Evolutionary conservation across 2,329 filamentous ascomycete genomes (phyloP).

Genomic region (Alternaria viburni): DNA sequence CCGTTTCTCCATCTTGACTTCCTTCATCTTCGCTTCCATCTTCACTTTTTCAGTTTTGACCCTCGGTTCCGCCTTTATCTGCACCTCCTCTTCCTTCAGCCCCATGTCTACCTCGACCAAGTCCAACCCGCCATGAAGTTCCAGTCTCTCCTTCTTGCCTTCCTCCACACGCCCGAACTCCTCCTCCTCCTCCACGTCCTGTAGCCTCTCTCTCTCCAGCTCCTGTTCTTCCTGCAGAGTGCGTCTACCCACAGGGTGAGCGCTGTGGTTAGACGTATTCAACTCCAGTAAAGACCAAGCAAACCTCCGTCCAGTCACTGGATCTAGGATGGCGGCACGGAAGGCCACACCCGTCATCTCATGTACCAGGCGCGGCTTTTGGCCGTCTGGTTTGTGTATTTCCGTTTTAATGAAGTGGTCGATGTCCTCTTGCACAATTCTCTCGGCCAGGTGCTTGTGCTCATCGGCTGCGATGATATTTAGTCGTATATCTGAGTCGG

Average conservation of each 20-base stretch:
- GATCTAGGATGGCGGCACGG: neutral
- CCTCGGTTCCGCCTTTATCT: neutral
- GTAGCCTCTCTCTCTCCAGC: neutral
- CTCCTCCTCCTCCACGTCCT: too few relatives aligned
- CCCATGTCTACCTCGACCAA: neutral
- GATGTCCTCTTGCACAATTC: neutral
- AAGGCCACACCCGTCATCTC: neutral
- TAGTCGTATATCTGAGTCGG: neutral
- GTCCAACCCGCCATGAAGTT: neutral
- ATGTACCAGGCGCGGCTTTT: neutral
- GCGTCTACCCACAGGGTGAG: neutral
- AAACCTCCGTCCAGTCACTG: neutral
- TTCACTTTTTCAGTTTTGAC: neutral
- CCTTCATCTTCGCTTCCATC: neutral
- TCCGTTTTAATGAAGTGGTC: neutral
- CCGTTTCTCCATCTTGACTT: neutral
- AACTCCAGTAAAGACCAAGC: neutral
- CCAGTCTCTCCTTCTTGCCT: neutral
- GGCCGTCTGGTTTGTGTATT: neutral
- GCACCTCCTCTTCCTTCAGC: neutral
- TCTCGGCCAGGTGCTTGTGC: neutral
- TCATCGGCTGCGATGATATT: neutral
- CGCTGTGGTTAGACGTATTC: neutral
- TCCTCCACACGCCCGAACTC: neutral
- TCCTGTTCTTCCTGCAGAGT: neutral